phyloP scores from a whole-genome alignment of 306 rosid genomes.

The Prinsepia uniflora region DNA sequence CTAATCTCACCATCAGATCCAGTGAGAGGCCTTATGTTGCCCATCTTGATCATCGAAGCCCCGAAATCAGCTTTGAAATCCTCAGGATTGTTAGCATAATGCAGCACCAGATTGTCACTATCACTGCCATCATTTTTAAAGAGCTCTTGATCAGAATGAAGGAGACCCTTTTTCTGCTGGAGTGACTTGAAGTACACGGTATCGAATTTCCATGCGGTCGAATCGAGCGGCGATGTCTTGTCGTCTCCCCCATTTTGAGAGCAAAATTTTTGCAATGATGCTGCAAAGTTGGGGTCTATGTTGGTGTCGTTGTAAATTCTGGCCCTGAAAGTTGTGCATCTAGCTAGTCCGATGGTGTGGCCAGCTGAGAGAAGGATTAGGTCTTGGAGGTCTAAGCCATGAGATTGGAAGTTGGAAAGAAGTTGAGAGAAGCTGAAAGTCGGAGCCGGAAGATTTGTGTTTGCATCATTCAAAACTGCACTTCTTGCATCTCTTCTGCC shows the following conservation, averaged over 20 bases:
- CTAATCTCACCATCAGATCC: slow-evolving; percentile 32
- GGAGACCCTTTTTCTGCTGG: slow-evolving; percentile 24
- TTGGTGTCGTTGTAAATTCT: slow-evolving; percentile 35
- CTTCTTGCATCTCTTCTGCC: slow-evolving; percentile 43
- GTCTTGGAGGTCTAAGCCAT: slow-evolving; percentile 32
- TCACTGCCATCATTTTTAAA: slow-evolving; percentile 24
- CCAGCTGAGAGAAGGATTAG: slow-evolving; percentile 32
- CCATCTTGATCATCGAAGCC: slow-evolving; percentile 40
- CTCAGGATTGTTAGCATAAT: background rate
- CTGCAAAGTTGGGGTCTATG: slow-evolving; percentile 26
- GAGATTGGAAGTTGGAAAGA: slow-evolving; percentile 34
- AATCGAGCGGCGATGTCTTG: slow-evolving; percentile 20
- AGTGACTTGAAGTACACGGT: slow-evolving; percentile 29
- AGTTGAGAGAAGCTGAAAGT: slow-evolving; percentile 30
- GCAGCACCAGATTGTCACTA: slow-evolving; percentile 24
- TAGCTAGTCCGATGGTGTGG: slow-evolving; percentile 31
- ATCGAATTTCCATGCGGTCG: slow-evolving; percentile 9
- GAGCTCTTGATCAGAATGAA: slow-evolving; percentile 41
- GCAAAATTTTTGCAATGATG: slow-evolving; percentile 7
- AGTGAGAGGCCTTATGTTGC: slow-evolving; percentile 34
- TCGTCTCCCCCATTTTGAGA: slow-evolving; percentile 27
- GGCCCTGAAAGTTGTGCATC: slow-evolving; percentile 22
- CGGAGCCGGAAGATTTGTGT: slow-evolving; percentile 28
- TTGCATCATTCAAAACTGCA: slow-evolving; percentile 24
- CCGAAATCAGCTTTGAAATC: slow-evolving; percentile 22